A percentile compares a stretch with the other conserved stretches of the same genome.
These are phyloP conservation scores for Ceriops zippeliana DNA, from an alignment of 345 rosid genomes.

Conservation along the genomic window DNA sequence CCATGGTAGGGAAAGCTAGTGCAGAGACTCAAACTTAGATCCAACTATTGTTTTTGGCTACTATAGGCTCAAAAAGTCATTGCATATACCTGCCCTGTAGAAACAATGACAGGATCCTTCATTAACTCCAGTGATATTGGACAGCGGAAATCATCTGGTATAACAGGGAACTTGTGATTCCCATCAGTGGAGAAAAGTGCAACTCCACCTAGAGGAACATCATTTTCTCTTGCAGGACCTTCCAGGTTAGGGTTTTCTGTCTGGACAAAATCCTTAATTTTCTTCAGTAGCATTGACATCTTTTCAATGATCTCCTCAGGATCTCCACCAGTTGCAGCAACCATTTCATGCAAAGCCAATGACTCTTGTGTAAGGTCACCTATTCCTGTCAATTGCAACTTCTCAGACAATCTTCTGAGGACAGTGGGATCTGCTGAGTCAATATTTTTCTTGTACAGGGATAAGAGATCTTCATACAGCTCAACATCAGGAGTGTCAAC, in stretches of 20 bases:
- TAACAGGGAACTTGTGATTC: constrained; percentile 60
- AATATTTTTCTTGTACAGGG: constrained; percentile 49
- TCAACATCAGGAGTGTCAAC: constrained; percentile 56
- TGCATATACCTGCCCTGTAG: constrained; percentile 84
- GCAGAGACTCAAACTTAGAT: neutral
- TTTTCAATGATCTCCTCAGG: constrained; percentile 76
- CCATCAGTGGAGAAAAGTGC: constrained; percentile 57
- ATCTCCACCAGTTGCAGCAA: constrained; percentile 62
- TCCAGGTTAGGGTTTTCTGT: constrained; percentile 62
- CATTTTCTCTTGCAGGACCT: constrained; percentile 37
- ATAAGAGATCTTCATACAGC: constrained; percentile 58
- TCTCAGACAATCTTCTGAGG: constrained; percentile 61
- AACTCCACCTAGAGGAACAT: constrained; percentile 37
- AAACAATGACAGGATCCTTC: constrained; percentile 97
- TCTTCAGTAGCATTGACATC: constrained; percentile 73
- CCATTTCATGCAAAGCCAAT: constrained; percentile 86
- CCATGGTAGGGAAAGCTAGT: constrained; percentile 1
- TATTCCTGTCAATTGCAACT: constrained; percentile 69
- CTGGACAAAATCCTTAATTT: constrained; percentile 90
- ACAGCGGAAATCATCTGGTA: constrained; percentile 97
- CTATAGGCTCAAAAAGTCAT: constrained; percentile 9
- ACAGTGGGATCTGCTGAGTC: constrained; percentile 50
- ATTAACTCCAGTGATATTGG: constrained; percentile 95
- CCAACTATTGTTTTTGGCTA: constrained; percentile 2
- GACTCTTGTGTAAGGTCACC: constrained; percentile 87